These are phyloP conservation scores for Quercus parvula DNA, from an alignment of 306 rosid genomes.

Conservation along the genomic window DNA sequence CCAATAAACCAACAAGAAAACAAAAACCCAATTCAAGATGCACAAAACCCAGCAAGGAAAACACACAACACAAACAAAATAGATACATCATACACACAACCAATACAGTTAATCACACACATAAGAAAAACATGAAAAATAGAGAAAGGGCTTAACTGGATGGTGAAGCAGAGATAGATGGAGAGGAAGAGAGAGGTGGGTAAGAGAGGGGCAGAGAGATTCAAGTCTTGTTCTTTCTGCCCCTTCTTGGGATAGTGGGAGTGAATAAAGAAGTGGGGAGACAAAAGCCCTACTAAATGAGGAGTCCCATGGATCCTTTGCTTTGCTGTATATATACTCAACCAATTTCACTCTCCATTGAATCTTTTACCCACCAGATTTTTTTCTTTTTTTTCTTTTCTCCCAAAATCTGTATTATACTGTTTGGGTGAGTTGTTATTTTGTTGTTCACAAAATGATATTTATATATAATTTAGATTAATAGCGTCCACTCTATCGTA, in stretches of 20 bases:
- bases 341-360: background rate
- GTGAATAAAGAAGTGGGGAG: constrained; percentile 4
- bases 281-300: constrained; percentile 34
- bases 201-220: constrained; percentile 26
- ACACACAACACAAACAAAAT: background rate
- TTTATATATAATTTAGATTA: too few species aligned
- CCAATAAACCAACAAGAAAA: background rate
- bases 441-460: too few species aligned
- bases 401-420: too few species aligned
- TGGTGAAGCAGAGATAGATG: background rate
- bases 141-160: constrained; percentile 2
- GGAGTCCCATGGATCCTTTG: constrained; percentile 2
- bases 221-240: constrained; percentile 12
- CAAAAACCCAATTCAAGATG: background rate
- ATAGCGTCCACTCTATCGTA: too few species aligned
- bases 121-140: background rate
- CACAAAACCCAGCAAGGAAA: background rate
- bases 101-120: background rate
- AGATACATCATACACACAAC: background rate
- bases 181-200: background rate
- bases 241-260: constrained; percentile 11
- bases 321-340: constrained; percentile 12
- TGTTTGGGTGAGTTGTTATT: too few species aligned
- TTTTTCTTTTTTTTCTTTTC: too few species aligned
- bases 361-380: background rate